These are phyloP conservation scores for Curvularia lunata DNA, from an alignment of 2,329 filamentous ascomycete genomes.

Conservation along the genomic window DNA sequence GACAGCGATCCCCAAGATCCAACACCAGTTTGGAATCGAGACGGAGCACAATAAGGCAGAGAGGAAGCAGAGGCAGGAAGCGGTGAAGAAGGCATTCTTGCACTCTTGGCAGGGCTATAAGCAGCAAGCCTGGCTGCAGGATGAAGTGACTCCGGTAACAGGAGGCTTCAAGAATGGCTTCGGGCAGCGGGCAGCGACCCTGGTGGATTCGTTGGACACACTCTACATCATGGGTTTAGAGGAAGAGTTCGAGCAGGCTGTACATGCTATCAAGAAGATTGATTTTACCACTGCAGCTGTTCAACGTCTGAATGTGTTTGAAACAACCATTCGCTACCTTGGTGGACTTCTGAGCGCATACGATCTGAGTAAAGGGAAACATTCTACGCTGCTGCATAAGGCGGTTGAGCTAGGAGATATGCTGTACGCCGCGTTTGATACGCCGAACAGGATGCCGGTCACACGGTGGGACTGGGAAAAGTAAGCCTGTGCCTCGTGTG, in stretches of 20 bases:
- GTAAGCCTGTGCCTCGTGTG: slow-evolving; percentile 22
- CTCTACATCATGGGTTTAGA: slow-evolving; percentile 67
- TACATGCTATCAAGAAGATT: slow-evolving; percentile 58
- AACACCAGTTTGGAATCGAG: slow-evolving; percentile 47
- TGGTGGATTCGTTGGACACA: slow-evolving; percentile 67
- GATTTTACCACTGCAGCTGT: slow-evolving; percentile 58
- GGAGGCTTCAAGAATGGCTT: slow-evolving; percentile 58
- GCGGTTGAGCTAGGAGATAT: slow-evolving; percentile 53
- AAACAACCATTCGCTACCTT: slow-evolving; percentile 51
- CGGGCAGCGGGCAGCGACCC: slow-evolving; percentile 64
- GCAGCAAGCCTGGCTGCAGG: slow-evolving; percentile 59
- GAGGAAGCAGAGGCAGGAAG: slow-evolving; percentile 39
- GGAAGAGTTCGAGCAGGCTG: slow-evolving; percentile 63
- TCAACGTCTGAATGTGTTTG: slow-evolving; percentile 47
- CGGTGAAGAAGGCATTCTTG: slow-evolving; percentile 48
- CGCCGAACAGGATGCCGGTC: slow-evolving; percentile 51
- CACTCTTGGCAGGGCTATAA: slow-evolving; percentile 59
- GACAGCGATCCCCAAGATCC: slow-evolving; percentile 44
- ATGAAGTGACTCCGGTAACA: slow-evolving; percentile 60
- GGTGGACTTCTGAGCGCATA: slow-evolving; percentile 49
- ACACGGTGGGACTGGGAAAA: slow-evolving; percentile 50
- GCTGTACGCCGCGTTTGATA: slow-evolving; percentile 54
- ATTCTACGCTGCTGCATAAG: slow-evolving; percentile 48
- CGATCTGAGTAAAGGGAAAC: slow-evolving; percentile 45
- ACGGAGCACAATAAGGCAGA: slow-evolving; percentile 42